phyloP scores from a whole-genome alignment of 805 yeast genomes.

The Nakazawaea populi region DNA sequence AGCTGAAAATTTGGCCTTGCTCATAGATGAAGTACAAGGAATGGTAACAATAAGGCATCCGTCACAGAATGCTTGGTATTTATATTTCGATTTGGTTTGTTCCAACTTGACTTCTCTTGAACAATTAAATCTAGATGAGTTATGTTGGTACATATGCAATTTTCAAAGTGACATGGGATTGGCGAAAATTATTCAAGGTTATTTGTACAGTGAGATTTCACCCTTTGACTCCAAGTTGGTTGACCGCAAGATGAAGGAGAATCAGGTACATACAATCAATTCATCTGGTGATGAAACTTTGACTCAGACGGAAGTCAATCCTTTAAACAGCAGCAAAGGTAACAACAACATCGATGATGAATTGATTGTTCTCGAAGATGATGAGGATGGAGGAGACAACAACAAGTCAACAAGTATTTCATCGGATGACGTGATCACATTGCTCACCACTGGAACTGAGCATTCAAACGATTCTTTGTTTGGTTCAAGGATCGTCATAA shows the following conservation, averaged over 20 bases:
- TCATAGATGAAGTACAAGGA: conserved; percentile 58
- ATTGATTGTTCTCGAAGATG: conserved; percentile 10
- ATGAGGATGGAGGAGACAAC: not conserved
- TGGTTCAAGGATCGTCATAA: conserved; percentile 60
- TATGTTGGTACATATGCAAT: conserved; percentile 45
- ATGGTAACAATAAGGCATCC: conserved; percentile 64
- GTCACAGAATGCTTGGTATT: conserved; percentile 63
- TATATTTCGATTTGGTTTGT: conserved; percentile 60
- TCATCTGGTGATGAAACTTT: not conserved
- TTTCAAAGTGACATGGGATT: conserved; percentile 54
- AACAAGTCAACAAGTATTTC: conserved; percentile 12
- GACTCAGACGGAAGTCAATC: not conserved
- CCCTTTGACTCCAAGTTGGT: conserved; percentile 39
- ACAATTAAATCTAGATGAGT: conserved; percentile 38
- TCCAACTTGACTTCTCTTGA: conserved; percentile 46
- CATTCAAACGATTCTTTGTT: conserved; percentile 38
- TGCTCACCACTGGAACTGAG: conserved; percentile 33
- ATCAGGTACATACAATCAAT: conserved; percentile 8
- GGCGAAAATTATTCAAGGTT: conserved; percentile 57
- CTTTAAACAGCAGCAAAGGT: conserved; percentile 16
- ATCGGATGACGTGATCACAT: conserved; percentile 31
- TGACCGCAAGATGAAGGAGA: conserved; percentile 15
- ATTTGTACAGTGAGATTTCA: conserved; percentile 61
- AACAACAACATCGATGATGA: conserved; percentile 14
- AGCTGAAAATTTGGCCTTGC: conserved; percentile 28